Conservation (phyloP, 1,139 yeast species). For the Candida dubliniensis region DNA sequence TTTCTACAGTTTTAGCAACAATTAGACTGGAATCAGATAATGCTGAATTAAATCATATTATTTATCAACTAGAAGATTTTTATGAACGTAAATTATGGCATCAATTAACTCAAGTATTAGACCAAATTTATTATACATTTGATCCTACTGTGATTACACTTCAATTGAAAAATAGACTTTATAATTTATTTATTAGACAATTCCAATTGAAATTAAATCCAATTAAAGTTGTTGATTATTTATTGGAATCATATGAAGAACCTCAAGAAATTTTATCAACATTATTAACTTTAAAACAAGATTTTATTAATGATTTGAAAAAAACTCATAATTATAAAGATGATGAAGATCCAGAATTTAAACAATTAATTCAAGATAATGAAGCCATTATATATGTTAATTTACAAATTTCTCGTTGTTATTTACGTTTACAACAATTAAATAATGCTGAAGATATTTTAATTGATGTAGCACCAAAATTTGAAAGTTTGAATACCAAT, state of each 20-base stretch:
- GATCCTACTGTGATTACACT: constrained; percentile 48
- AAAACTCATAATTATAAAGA: constrained; percentile 25
- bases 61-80: constrained; percentile 78
- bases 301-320: constrained; percentile 42
- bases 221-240: constrained; percentile 73
- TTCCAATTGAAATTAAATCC: constrained; percentile 76
- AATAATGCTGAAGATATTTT: constrained; percentile 69
- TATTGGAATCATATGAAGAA: constrained; percentile 52
- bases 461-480: constrained; percentile 56
- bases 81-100: constrained; percentile 82
- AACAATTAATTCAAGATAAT: constrained; percentile 35
- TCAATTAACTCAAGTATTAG: constrained; percentile 73
- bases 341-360: constrained; percentile 36
- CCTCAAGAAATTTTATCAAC: constrained; percentile 54
- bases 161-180: constrained; percentile 63
- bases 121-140: constrained; percentile 47
- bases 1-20: constrained; percentile 64
- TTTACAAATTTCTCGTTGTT: constrained; percentile 75
- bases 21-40: constrained; percentile 65
- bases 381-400: constrained; percentile 60
- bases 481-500: constrained; percentile 55
- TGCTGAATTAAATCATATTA: constrained; percentile 57
- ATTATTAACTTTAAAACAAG: constrained; percentile 50
- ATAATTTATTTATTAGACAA: constrained; percentile 65
- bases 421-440: constrained; percentile 57